A percentile compares a stretch with the other conserved stretches of the same genome.
These are phyloP conservation scores for Zymoseptoria tritici DNA, from an alignment of 2,329 filamentous ascomycete species.

Conservation along the genomic window DNA sequence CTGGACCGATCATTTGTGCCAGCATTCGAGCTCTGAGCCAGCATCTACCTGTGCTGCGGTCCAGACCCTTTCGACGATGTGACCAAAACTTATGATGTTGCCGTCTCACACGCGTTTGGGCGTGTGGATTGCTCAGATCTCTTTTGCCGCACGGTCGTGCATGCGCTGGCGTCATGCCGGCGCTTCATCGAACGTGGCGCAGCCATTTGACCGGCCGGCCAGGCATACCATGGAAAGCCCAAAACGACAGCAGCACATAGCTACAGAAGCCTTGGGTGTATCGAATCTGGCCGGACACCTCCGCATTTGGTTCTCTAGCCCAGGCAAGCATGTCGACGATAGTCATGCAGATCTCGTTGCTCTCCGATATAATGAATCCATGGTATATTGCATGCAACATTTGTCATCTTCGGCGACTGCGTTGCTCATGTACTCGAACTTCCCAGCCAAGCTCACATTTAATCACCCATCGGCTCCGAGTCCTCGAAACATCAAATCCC, in stretches of 20 bases:
- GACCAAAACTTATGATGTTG: not conserved
- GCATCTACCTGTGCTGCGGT: not conserved
- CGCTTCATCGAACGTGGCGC: not conserved
- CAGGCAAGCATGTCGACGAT: not conserved
- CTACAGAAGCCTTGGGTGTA: not conserved
- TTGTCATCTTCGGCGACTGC: not conserved
- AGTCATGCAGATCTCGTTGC: not conserved
- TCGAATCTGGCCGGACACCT: not conserved
- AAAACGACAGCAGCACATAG: not conserved
- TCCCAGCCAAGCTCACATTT: not conserved
- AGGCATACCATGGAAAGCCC: not conserved
- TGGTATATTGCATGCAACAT: not conserved
- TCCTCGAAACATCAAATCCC: not conserved
- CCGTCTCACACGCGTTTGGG: not conserved
- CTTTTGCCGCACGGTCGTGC: not conserved
- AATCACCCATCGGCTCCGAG: not conserved
- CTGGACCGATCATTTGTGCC: conserved; percentile 1
- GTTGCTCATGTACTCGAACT: not conserved
- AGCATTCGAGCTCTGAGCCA: conserved; percentile 1
- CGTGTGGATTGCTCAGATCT: not conserved
- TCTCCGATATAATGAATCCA: not conserved
- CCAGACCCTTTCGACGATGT: not conserved
- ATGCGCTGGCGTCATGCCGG: not conserved
- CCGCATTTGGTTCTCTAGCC: not conserved
- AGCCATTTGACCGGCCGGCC: not conserved